These are phyloP conservation scores for Penicillium paneum DNA, from an alignment of 2,329 filamentous ascomycete species.

Conservation along the genomic window DNA sequence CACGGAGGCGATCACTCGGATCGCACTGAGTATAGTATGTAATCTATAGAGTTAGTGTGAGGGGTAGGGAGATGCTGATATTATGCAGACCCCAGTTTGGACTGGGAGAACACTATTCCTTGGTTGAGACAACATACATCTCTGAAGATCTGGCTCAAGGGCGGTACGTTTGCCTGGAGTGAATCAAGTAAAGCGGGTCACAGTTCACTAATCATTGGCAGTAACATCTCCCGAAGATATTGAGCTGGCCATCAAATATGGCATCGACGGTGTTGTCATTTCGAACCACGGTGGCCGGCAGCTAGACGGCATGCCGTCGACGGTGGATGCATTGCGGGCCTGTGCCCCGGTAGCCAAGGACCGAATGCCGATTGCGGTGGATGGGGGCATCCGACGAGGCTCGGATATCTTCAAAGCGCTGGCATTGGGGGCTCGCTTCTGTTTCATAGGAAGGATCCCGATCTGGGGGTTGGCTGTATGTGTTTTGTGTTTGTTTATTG, in stretches of 20 bases:
- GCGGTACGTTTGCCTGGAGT: slow-evolving; percentile 14
- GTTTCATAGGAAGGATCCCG: slow-evolving; percentile 31
- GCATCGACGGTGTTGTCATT: slow-evolving; percentile 37
- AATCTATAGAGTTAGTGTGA: neutral
- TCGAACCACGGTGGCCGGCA: slow-evolving; percentile 42
- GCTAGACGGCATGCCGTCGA: slow-evolving; percentile 39
- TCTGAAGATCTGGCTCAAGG: slow-evolving; percentile 42
- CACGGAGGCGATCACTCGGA: slow-evolving; percentile 22
- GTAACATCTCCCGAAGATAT: slow-evolving; percentile 37
- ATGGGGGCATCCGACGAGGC: slow-evolving; percentile 36
- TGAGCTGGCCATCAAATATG: slow-evolving; percentile 34
- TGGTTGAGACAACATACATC: slow-evolving; percentile 50
- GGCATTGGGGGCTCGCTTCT: slow-evolving; percentile 33
- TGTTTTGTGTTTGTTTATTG: neutral
- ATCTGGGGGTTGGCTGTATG: slow-evolving; percentile 8
- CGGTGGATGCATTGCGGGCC: slow-evolving; percentile 35
- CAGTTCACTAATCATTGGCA: neutral
- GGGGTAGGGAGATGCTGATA: neutral
- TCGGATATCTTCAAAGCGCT: slow-evolving; percentile 40
- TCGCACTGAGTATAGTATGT: slow-evolving; percentile 30
- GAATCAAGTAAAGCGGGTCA: no score
- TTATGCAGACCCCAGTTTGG: slow-evolving; percentile 37
- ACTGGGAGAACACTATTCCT: slow-evolving; percentile 51
- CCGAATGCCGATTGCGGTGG: slow-evolving; percentile 33
- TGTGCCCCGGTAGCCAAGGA: slow-evolving; percentile 29